Evolutionary conservation across 495 filamentous ascomycete genomes (phyloP), one percentile per base, ranked within the genome.

Genomic region (Penicillium coffeae): DNA sequence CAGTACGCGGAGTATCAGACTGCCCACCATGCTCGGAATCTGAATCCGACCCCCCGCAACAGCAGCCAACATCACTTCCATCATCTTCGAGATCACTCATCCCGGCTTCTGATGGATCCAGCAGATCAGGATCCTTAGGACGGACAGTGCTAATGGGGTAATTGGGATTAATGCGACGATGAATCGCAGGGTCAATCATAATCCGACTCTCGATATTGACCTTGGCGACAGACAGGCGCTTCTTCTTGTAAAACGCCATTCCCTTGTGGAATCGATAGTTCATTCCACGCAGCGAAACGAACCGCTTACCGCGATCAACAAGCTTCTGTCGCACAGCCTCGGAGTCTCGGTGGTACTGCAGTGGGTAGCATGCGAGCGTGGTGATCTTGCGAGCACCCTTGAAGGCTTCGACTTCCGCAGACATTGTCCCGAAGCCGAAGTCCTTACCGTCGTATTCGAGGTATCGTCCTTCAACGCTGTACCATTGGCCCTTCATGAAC

Each of bases 131-230:
- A 47, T 92, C 85, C 48, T 87, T 86, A 9, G 85, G 83, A 45
- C 87, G 83, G 35, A 95, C 85, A 0, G 81, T 82, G 42, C 84
- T 89, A 60, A 95, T 84, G 13, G 81, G 79, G 57, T 95, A 95
- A 56, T 95, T 95, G 1, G 90, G 89, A 52, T 92, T 90, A 50
- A 93, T 88, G 2, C 89, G 81, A 19, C 90, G 80, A 70, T 92
- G 89, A 43, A 89, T 90, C 12, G 83, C 83, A 0, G 90, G 86
- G 59, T 96, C 91, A 32, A 96, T 77, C 91, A 96, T 95, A 51
- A 95, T 82, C 39, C 91, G 83, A 22, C 89, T 87, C 54, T 95
- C 94, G 70, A 94, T 86, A 50, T 90, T 90, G 70, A 95, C 82
- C 64, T 93, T 95, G 65, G 84, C 75, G 20, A 94, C 75, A 38